Conservation (phyloP, 352 stramenopile genomes). For the Phytophthora cactorum region DNA sequence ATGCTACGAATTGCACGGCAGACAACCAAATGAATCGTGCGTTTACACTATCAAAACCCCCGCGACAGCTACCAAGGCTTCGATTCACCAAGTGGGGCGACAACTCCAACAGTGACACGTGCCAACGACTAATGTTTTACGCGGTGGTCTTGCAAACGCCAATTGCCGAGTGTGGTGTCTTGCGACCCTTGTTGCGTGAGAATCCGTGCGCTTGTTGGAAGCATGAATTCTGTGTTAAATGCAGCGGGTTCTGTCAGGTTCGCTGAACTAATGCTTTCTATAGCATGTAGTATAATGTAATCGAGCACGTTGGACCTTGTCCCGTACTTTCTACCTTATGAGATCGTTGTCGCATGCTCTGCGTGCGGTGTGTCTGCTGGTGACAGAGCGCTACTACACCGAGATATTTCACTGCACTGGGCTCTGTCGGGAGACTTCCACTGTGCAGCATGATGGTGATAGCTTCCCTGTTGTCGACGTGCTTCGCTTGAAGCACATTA, state of each 20-base stretch:
- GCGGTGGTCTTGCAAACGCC: neutral
- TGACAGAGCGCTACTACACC: too few species aligned
- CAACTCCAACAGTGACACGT: neutral
- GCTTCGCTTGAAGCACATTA: neutral
- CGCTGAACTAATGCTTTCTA: too few species aligned
- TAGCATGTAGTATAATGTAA: too few species aligned
- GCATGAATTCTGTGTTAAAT: too few species aligned
- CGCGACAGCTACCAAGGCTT: neutral
- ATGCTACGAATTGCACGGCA: neutral
- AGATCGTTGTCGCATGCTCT: too few species aligned
- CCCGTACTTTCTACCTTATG: too few species aligned
- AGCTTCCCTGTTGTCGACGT: neutral
- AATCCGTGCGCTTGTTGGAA: too few species aligned
- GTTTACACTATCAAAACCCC: neutral
- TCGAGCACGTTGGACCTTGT: too few species aligned
- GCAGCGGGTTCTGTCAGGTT: too few species aligned
- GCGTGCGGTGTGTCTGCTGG: too few species aligned
- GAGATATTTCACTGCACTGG: neutral
- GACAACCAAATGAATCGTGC: neutral
- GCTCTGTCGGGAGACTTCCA: neutral
- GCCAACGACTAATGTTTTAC: neutral
- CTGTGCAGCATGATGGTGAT: neutral
- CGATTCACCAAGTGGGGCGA: neutral
- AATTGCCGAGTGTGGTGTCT: neutral
- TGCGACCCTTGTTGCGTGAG: too few species aligned